A percentile compares a stretch with the other conserved stretches of the same genome.
phyloP scores from a whole-genome alignment of 176 grass and related monocot genomes.

The Carex parvula region DNA sequence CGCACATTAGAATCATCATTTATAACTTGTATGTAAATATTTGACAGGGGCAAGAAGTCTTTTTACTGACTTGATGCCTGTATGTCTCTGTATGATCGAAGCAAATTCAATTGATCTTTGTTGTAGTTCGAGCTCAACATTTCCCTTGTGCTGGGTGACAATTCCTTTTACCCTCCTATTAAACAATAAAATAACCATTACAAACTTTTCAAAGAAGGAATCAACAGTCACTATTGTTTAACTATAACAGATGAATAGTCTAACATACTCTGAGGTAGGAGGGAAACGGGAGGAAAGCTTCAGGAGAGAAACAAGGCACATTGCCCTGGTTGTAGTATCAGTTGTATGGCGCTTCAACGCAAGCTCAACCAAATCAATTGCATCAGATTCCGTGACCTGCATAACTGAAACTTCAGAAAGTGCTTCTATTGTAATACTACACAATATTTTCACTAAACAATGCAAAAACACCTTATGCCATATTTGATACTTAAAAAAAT shows the following conservation, averaged over 20 bases:
- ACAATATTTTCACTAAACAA: not conserved
- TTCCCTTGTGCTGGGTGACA: constrained; percentile 77
- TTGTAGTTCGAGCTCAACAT: constrained; percentile 82
- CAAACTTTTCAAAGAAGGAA: constrained; percentile 25
- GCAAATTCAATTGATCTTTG: constrained; percentile 98
- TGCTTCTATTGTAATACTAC: not conserved
- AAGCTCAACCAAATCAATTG: constrained; percentile 76
- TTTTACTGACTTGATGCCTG: constrained; percentile 70
- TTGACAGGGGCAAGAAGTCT: not conserved
- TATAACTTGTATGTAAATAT: not conserved
- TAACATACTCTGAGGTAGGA: constrained; percentile 66
- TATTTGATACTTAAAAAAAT: not conserved
- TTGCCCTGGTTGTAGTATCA: constrained; percentile 85
- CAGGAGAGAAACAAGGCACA: constrained; percentile 92
- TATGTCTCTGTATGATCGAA: constrained; percentile 96
- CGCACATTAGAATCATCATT: not conserved
- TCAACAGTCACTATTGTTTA: constrained; percentile 3
- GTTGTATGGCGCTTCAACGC: constrained; percentile 60
- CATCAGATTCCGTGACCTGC: constrained; percentile 99
- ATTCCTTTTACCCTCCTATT: constrained; percentile 85
- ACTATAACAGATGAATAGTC: constrained; percentile 1
- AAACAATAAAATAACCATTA: constrained; percentile 25
- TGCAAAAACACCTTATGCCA: not conserved
- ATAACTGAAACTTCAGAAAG: constrained; percentile 31
- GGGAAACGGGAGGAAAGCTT: constrained; percentile 95